These are phyloP conservation scores for Tilletia horrida DNA, from an alignment of 1,284 basidiomycete species.

Conservation along the genomic window DNA sequence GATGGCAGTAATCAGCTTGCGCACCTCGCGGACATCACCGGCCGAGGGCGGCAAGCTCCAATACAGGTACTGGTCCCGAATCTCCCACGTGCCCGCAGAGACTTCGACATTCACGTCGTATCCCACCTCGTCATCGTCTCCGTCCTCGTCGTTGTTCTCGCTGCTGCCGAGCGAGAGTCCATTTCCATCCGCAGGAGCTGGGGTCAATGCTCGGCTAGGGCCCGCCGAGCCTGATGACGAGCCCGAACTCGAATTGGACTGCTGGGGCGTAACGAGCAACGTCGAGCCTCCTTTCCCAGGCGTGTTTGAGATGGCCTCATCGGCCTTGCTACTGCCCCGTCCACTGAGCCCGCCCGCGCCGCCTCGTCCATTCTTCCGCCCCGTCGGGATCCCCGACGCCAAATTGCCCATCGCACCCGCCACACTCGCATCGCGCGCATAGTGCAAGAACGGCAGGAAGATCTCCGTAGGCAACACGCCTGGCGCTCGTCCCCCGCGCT, in stretches of 20 bases:
- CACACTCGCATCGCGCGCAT: constrained; percentile 59
- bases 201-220: not conserved
- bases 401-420: constrained; percentile 13
- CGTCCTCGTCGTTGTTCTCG: not conserved
- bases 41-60: constrained; percentile 71
- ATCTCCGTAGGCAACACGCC: constrained; percentile 70
- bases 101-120: constrained; percentile 58
- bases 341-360: not conserved
- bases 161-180: constrained; percentile 1
- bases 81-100: constrained; percentile 67
- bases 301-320: not conserved
- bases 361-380: not conserved
- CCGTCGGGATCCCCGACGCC: not conserved
- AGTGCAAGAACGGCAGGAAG: constrained; percentile 84
- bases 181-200: not conserved
- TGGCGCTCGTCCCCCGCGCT: constrained; percentile 46
- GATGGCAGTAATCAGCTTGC: not conserved
- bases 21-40: not conserved
- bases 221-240: not conserved
- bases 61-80: constrained; percentile 67
- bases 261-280: not conserved
- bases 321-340: not conserved
- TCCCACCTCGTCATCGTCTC: not conserved
- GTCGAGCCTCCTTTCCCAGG: not conserved
- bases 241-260: too few relatives aligned